Conservation (phyloP, 2,329 filamentous ascomycete species). For the Sporothrix schenckii region DNA sequence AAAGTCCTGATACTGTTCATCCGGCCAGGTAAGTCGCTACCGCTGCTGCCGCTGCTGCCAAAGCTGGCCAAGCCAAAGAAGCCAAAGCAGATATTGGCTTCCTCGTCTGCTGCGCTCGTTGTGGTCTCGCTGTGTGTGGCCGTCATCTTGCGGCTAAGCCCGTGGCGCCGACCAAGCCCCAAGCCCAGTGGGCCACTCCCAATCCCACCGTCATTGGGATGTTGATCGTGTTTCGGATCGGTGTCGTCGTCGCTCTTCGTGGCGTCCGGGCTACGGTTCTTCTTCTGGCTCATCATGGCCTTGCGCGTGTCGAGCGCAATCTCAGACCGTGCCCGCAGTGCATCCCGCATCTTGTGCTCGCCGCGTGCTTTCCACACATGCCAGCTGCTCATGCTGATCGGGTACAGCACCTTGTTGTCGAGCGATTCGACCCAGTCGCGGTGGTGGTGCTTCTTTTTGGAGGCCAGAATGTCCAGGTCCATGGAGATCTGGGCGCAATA, state of each 20-base stretch:
- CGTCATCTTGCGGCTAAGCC: slow-evolving; percentile 5
- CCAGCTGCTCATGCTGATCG: slow-evolving; percentile 51
- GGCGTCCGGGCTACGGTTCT: slow-evolving; percentile 1
- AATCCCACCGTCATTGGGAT: neutral
- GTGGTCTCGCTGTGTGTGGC: neutral
- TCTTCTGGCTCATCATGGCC: slow-evolving; percentile 36
- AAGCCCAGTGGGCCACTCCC: slow-evolving; percentile 1
- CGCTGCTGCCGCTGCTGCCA: slow-evolving; percentile 8
- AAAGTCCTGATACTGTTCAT: neutral
- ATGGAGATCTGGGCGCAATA: slow-evolving; percentile 67
- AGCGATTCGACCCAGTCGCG: slow-evolving; percentile 52
- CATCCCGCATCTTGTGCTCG: slow-evolving; percentile 52
- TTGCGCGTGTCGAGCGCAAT: slow-evolving; percentile 41
- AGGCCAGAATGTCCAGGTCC: slow-evolving; percentile 67
- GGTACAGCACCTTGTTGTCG: slow-evolving; percentile 48
- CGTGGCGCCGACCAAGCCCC: neutral
- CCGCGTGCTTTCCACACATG: slow-evolving; percentile 53
- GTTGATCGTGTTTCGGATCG: neutral
- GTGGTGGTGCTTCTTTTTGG: slow-evolving; percentile 54
- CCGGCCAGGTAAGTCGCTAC: slow-evolving; percentile 1
- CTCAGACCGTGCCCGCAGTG: slow-evolving; percentile 45
- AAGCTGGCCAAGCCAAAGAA: slow-evolving; percentile 15
- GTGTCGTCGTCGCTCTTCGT: neutral
- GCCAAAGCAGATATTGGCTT: slow-evolving; percentile 27
- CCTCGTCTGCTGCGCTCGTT: slow-evolving; percentile 17